Percentiles rank a stretch among this genome's conserved stretches.
phyloP scores from a whole-genome alignment of 2,329 filamentous ascomycete genomes.

The Madurella mycetomatis region DNA sequence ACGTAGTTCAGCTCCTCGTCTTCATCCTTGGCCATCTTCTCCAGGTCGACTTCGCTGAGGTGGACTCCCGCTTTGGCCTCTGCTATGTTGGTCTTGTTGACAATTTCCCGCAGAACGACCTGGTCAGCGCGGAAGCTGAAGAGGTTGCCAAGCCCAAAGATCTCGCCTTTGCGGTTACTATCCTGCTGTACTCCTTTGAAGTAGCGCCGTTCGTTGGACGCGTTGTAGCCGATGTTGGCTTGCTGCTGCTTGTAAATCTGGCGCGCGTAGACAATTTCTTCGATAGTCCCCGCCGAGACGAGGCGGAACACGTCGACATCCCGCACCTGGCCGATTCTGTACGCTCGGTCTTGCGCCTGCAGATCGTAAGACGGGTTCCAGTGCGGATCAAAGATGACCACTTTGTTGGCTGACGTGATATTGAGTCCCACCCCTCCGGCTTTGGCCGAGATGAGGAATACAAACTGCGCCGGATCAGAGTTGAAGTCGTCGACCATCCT shows the following conservation, averaged over 20 bases:
- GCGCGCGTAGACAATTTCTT: constrained; percentile 93
- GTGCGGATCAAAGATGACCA: constrained; percentile 93
- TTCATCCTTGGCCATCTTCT: constrained; percentile 52
- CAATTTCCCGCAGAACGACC: constrained; percentile 84
- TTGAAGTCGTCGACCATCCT: constrained; percentile 88
- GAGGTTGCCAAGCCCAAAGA: constrained; percentile 85
- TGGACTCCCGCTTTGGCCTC: constrained; percentile 83
- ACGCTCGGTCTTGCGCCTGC: constrained; percentile 93
- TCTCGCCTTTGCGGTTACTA: constrained; percentile 78
- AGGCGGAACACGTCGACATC: constrained; percentile 95
- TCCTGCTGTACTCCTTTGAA: constrained; percentile 92
- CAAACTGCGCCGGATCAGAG: constrained; percentile 77
- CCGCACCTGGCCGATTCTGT: constrained; percentile 86
- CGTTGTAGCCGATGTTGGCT: constrained; percentile 94
- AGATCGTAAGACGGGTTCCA: constrained; percentile 96
- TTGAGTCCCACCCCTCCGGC: constrained; percentile 93
- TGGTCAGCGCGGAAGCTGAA: constrained; percentile 77
- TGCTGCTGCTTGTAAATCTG: constrained; percentile 99
- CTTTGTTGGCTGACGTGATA: constrained; percentile 96
- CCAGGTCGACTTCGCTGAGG: constrained; percentile 71
- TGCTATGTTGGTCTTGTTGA: constrained; percentile 97
- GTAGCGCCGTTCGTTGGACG: constrained; percentile 86
- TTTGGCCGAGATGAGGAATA: constrained; percentile 91
- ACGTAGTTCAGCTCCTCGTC: constrained; percentile 35
- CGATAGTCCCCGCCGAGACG: constrained; percentile 85